phyloP scores from a whole-genome alignment of 306 rosid species.

The Echinosophora koreensis region DNA sequence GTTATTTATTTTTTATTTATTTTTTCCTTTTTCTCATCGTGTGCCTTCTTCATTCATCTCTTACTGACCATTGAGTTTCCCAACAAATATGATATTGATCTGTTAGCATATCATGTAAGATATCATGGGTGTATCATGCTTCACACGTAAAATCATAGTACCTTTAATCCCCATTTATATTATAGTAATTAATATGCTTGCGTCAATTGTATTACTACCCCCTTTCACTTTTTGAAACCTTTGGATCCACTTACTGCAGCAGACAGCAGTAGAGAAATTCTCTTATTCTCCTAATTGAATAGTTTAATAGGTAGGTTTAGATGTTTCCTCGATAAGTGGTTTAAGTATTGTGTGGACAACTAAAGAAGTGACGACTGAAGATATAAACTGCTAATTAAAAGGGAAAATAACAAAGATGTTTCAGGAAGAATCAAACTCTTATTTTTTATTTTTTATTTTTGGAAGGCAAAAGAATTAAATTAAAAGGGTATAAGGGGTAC shows the following conservation, averaged over 20 bases:
- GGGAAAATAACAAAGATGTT: neutral
- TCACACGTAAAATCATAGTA: neutral
- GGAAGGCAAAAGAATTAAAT: no score
- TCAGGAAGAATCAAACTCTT: neutral
- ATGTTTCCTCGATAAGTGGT: neutral
- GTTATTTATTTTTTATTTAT: no score
- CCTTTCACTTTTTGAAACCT: neutral
- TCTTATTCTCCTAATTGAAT: neutral
- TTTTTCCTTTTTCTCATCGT: no score
- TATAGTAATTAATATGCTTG: no score
- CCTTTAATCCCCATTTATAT: neutral
- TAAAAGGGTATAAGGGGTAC: no score
- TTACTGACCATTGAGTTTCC: no score
- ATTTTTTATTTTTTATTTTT: no score
- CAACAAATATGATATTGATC: neutral
- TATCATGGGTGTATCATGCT: conserved; percentile 9
- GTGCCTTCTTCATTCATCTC: no score
- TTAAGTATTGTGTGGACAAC: neutral
- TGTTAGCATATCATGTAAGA: conserved; percentile 3
- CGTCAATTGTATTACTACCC: no score
- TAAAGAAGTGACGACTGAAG: neutral
- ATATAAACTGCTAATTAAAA: neutral
- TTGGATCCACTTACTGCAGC: neutral
- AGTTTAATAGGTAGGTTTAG: neutral
- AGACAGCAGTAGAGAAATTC: neutral